These are phyloP conservation scores for Penicillium sp. DNA, from an alignment of 2,329 filamentous ascomycete species.

Conservation along the genomic window DNA sequence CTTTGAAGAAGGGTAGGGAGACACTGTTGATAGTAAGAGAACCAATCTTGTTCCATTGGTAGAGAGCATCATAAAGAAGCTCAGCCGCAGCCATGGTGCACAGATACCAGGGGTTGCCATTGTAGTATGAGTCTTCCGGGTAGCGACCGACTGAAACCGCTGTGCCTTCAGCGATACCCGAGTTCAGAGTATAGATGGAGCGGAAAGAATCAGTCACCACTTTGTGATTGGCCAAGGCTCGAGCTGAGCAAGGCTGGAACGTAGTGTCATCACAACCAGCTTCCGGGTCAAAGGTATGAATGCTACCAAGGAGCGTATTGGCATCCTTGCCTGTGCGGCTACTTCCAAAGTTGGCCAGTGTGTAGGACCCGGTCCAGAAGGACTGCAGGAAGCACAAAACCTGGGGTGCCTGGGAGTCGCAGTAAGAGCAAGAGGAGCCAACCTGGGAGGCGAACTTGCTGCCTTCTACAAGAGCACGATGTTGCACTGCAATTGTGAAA, in stretches of 20 bases:
- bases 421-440: conserved; percentile 59
- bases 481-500: conserved; percentile 70
- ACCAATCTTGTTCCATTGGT: conserved; percentile 64
- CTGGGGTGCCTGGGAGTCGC: conserved; percentile 64
- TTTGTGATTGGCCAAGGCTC: conserved; percentile 72
- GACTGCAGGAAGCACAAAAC: conserved; percentile 70
- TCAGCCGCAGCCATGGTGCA: conserved; percentile 75
- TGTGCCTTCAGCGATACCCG: conserved; percentile 23
- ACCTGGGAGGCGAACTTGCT: conserved; percentile 63
- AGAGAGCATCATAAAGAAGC: conserved; percentile 72
- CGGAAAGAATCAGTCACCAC: conserved; percentile 73
- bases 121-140: conserved; percentile 70
- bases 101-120: conserved; percentile 78
- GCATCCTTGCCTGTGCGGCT: conserved; percentile 68
- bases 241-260: conserved; percentile 73
- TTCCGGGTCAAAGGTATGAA: conserved; percentile 41
- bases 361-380: conserved; percentile 67
- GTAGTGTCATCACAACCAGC: conserved; percentile 47
- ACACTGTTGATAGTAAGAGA: conserved; percentile 63
- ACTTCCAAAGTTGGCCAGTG: conserved; percentile 65
- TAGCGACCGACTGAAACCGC: conserved; percentile 59
- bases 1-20: conserved; percentile 70
- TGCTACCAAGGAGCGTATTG: conserved; percentile 61
- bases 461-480: conserved; percentile 62
- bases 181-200: conserved; percentile 59